These are phyloP conservation scores for Saccharomycopsis guyanensis DNA, from an alignment of 805 yeast genomes.

Conservation along the genomic window DNA sequence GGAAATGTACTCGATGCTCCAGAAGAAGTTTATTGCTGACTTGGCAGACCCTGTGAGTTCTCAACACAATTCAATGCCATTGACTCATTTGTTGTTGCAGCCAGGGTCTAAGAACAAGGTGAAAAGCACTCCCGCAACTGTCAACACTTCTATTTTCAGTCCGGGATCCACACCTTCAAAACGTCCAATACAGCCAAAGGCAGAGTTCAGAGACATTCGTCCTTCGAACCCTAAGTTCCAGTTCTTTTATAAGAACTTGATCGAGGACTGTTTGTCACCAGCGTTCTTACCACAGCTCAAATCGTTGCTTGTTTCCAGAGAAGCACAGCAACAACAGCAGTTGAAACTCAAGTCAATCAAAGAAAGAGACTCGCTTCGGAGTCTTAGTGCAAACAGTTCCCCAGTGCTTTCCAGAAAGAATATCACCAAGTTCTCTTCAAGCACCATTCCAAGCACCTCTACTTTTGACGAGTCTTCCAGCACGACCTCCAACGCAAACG, in stretches of 20 bases:
- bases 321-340: slow-evolving; percentile 8
- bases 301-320: slow-evolving; percentile 8
- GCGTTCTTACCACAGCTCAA: slow-evolving; percentile 1
- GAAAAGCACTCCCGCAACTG: background rate
- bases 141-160: background rate
- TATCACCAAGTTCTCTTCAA: slow-evolving; percentile 5
- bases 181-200: background rate
- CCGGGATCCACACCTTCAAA: background rate
- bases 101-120: slow-evolving; percentile 22
- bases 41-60: slow-evolving; percentile 6
- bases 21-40: slow-evolving; percentile 11
- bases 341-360: slow-evolving; percentile 7
- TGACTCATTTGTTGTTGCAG: slow-evolving; percentile 24
- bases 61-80: slow-evolving; percentile 21
- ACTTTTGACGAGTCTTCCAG: background rate
- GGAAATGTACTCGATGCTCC: slow-evolving; percentile 10
- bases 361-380: slow-evolving; percentile 14
- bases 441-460: background rate
- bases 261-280: slow-evolving; percentile 11
- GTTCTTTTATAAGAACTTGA: slow-evolving; percentile 14
- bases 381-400: slow-evolving; percentile 4
- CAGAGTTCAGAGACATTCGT: background rate
- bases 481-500: background rate
- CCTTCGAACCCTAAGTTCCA: slow-evolving; percentile 12
- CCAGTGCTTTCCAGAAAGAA: slow-evolving; percentile 15